Percentiles rank a stretch among this genome's conserved stretches.
phyloP scores from a whole-genome alignment of 768 basidiomycete genomes.

The Russula ochroleuca region DNA sequence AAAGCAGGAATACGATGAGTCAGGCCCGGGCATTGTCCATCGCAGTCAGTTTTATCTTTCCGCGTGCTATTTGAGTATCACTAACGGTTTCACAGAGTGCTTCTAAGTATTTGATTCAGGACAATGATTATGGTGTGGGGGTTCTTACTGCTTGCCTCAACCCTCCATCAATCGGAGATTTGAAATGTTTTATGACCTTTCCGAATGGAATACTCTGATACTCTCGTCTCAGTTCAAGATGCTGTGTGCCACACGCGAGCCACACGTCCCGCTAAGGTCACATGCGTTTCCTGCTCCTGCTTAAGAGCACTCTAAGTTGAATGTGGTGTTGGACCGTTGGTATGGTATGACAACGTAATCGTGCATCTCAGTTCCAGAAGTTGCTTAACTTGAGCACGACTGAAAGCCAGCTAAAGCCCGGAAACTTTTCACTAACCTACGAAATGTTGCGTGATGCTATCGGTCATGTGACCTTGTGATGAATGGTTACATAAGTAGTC shows the following conservation, averaged over 20 bases:
- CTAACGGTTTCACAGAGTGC: slow-evolving; percentile 1
- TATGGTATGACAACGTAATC: no score
- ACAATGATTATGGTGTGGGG: neutral
- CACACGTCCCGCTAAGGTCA: neutral
- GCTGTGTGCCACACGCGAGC: neutral
- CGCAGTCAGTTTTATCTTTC: neutral
- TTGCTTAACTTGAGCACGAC: no score
- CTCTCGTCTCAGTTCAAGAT: neutral
- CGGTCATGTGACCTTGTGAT: no score
- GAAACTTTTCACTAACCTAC: no score
- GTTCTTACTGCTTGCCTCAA: neutral
- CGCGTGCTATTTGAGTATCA: neutral
- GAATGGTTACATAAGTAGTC: no score
- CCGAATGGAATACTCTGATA: neutral
- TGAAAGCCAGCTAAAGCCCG: no score
- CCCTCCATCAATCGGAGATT: slow-evolving; percentile 3
- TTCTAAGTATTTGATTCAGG: neutral
- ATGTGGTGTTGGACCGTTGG: no score
- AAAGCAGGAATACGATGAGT: slow-evolving; percentile 3
- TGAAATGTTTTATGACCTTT: slow-evolving; percentile 4
- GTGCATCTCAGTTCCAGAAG: no score
- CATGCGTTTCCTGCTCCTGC: no score
- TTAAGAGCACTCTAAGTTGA: no score
- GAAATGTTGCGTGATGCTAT: no score
- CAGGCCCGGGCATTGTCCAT: neutral